Conservation (phyloP, 345 rosid species). For the Citrus maxima region DNA sequence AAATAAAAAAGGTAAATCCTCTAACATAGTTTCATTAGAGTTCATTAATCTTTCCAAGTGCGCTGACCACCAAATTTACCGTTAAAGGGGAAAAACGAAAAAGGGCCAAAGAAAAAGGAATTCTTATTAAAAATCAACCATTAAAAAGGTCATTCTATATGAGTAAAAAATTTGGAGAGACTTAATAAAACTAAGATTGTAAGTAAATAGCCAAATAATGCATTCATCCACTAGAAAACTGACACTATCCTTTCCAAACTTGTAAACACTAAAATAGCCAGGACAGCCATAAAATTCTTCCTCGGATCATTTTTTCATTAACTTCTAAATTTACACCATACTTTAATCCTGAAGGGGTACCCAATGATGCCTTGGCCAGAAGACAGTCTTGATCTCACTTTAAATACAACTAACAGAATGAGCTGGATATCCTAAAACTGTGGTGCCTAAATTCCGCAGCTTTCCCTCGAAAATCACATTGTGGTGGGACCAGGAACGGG, state of each 20-base stretch:
- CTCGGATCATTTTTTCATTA: not conserved
- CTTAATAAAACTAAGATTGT: too few species aligned
- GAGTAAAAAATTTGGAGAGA: not conserved
- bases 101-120: too few species aligned
- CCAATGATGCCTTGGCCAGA: not conserved
- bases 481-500: slow-evolving; percentile 22
- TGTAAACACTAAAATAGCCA: slow-evolving; percentile 2
- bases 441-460: slow-evolving; percentile 25
- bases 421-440: slow-evolving; percentile 16
- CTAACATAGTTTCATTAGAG: too few species aligned
- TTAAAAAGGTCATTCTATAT: not conserved
- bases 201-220: not conserved
- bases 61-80: not conserved
- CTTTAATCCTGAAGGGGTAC: not conserved
- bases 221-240: not conserved
- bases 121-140: not conserved
- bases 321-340: not conserved
- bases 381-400: not conserved
- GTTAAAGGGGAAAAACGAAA: too few species aligned
- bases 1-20: too few species aligned
- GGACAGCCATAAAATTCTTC: not conserved
- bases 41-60: not conserved
- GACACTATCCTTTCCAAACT: slow-evolving; percentile 1
- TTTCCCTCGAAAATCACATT: slow-evolving; percentile 33
- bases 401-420: slow-evolving; percentile 2